These are phyloP conservation scores for Dryas octopetala DNA, from an alignment of 306 rosid genomes.

Conservation along the genomic window DNA sequence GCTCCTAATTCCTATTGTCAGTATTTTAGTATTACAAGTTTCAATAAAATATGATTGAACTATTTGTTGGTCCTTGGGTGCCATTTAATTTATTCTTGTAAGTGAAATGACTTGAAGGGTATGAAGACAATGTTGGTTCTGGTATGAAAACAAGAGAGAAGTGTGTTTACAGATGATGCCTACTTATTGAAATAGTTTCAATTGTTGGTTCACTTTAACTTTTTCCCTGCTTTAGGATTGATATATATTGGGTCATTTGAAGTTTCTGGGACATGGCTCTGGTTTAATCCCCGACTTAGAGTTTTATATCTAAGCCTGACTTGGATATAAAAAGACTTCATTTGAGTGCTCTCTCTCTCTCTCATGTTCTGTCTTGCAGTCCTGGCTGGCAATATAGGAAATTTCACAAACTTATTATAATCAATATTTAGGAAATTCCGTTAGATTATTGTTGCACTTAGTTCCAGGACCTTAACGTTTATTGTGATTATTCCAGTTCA, in stretches of 20 bases:
- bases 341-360: too few relatives aligned
- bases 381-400: too few relatives aligned
- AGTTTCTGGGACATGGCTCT: too few relatives aligned
- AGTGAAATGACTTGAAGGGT: slow-evolving; percentile 4
- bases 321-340: too few relatives aligned
- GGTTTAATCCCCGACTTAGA: too few relatives aligned
- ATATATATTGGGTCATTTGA: too few relatives aligned
- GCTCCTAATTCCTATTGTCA: neutral
- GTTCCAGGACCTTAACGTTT: neutral
- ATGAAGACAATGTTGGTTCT: neutral
- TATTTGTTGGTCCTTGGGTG: neutral
- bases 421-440: too few relatives aligned
- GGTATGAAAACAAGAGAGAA: too few relatives aligned
- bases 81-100: neutral
- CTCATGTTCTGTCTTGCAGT: too few relatives aligned
- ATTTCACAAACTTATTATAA: too few relatives aligned
- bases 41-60: neutral
- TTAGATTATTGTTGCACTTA: neutral
- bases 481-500: neutral
- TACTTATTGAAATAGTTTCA: neutral
- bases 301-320: too few relatives aligned
- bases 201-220: neutral
- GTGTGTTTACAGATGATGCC: neutral
- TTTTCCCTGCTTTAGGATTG: too few relatives aligned
- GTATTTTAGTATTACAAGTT: neutral